Base-by-base conservation (phyloP, 192 early-diverging fungal species). In the Umbelopsis ramanniana region DNA sequence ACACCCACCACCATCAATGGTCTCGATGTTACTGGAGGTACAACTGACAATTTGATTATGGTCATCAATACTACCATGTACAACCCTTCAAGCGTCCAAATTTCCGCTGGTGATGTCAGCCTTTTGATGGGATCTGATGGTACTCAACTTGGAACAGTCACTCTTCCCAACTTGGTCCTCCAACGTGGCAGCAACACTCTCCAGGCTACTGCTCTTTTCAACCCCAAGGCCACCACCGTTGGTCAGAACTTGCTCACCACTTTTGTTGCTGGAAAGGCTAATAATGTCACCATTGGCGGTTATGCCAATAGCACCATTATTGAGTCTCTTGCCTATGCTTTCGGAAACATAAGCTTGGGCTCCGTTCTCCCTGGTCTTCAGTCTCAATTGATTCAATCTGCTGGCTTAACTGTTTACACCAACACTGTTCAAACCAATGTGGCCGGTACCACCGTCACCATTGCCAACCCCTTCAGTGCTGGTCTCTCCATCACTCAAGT, bases 21-120 rank as follows among this genome's bases (percentile, higher is more conserved):
- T 21, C 67, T 90, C 69, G 83, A 83, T 55, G 85, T 90, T 40
- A 84, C 74, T 37, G 88, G 84, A 50, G 89, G 89, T 55, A 79
- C 80, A 17, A 14, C 68, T 12, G 72, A 71, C 24, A 72, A 53
- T 55, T 40, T 88, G 35, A 53, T 70, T 6, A 38, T 88, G 72
- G 68, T 37, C 40, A 81, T 88, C 66, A 63, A 67, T 38, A 76
- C 74, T 9, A 76, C 74, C 14, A 81, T 88, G 67, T 33, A 23
- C 14, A 86, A 87, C 54, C 84, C 84, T 23, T 77, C 79, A 14
- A 69, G 54, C 50, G 75, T 88, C 46, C 74, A 75, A 7, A 86
- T 89, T 71, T 52, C 78, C 11, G 76, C 81, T 24, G 86, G 86
- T 72, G 82, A 85, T 50, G 86, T 88, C 17, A 76, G 70, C 4